These are phyloP conservation scores for Gremmenia infestans DNA, from an alignment of 2,329 filamentous ascomycete species.

Conservation along the genomic window DNA sequence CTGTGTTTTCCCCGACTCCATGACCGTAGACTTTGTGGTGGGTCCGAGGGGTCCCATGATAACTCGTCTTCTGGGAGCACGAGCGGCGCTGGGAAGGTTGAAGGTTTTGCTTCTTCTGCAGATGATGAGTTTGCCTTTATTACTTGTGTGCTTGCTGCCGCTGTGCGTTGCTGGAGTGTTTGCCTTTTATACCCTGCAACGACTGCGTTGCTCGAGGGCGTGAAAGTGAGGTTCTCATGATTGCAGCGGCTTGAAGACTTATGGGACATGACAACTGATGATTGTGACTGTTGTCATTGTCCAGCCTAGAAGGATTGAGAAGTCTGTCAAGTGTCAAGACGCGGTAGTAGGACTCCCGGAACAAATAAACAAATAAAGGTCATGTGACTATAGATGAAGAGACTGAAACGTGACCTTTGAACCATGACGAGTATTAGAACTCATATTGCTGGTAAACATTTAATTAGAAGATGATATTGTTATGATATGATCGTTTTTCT, in stretches of 20 bases:
- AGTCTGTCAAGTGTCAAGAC: background rate
- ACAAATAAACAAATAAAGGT: background rate
- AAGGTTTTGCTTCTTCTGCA: background rate
- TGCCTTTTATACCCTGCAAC: conserved; percentile 7
- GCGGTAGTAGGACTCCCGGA: background rate
- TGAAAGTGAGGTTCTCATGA: conserved; percentile 5
- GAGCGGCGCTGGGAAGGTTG: conserved; percentile 23
- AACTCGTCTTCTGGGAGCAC: conserved; percentile 25
- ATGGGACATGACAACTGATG: background rate
- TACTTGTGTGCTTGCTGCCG: conserved; percentile 6
- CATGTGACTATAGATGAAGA: conserved; percentile 1
- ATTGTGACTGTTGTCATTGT: background rate
- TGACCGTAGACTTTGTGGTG: conserved; percentile 20
- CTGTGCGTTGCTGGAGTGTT: conserved; percentile 1
- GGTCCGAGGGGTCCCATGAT: conserved; percentile 15
- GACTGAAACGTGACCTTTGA: background rate
- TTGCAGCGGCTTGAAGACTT: background rate
- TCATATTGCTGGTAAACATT: too few species aligned
- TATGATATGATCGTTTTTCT: background rate
- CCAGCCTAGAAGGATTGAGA: background rate
- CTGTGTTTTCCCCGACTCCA: conserved; percentile 18
- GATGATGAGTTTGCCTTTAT: background rate
- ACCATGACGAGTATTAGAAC: background rate
- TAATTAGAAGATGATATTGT: background rate
- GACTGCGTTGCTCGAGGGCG: conserved; percentile 3